Evolutionary conservation across 768 basidiomycete species (phyloP).

Genomic region (Lepiota subincarnata): DNA sequence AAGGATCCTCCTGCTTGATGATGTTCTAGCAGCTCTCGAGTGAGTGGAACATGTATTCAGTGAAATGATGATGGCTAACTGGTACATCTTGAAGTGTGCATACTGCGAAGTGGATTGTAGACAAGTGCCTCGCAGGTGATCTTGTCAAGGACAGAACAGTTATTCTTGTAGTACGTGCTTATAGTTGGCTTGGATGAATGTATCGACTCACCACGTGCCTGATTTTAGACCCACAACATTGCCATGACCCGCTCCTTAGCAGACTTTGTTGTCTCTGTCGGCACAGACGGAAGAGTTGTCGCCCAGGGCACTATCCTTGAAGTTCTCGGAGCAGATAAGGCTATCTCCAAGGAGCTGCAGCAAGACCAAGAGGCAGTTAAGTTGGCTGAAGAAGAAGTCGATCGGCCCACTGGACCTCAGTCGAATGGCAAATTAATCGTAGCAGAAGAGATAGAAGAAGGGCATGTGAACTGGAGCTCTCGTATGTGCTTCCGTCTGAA

Average conservation of each 20-base stretch:
- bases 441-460: conserved; percentile 57
- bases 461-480: conserved; percentile 52
- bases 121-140: conserved; percentile 73
- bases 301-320: conserved; percentile 47
- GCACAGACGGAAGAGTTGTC: conserved; percentile 46
- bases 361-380: conserved; percentile 26
- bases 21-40: conserved; percentile 65
- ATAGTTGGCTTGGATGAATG: not conserved
- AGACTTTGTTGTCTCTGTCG: conserved; percentile 50
- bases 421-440: conserved; percentile 54
- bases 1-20: conserved; percentile 63
- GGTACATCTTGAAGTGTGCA: conserved; percentile 43
- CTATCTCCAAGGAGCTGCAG: conserved; percentile 19
- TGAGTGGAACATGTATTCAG: conserved; percentile 2
- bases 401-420: conserved; percentile 19
- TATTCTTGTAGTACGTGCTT: conserved; percentile 59
- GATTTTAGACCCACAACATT: conserved; percentile 42
- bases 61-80: not conserved
- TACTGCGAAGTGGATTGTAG: conserved; percentile 77
- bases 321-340: conserved; percentile 32
- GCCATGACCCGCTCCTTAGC: conserved; percentile 48
- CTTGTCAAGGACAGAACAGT: conserved; percentile 75
- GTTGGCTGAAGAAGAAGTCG: conserved; percentile 25
- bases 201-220: not conserved
- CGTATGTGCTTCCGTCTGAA: conserved; percentile 22